phyloP scores from a whole-genome alignment of 208 protist genomes.

The Crithidia sp. region DNA sequence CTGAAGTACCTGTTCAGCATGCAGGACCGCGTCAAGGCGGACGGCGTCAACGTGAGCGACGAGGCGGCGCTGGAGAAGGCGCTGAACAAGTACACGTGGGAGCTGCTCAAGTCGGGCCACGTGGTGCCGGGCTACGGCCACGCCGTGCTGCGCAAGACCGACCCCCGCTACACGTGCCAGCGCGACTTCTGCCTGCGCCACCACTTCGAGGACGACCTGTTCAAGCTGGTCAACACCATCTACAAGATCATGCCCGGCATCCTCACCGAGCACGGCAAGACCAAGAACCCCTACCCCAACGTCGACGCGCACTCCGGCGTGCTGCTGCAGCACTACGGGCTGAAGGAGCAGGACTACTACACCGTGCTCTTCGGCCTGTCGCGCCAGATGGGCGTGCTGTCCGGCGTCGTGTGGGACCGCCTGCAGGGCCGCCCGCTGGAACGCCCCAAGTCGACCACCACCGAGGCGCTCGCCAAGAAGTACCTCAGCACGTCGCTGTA shows the following conservation, averaged over 20 bases:
- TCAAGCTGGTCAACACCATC: slow-evolving; percentile 93
- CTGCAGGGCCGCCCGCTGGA: slow-evolving; percentile 95
- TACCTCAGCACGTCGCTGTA: slow-evolving; percentile 24
- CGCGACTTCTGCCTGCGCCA: slow-evolving; percentile 97
- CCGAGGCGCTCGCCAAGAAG: slow-evolving; percentile 62
- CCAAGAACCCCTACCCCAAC: slow-evolving; percentile 98
- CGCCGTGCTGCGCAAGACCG: slow-evolving; percentile 98
- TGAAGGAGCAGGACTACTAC: slow-evolving; percentile 97
- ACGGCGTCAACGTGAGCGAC: slow-evolving; percentile 52
- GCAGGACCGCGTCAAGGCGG: slow-evolving; percentile 60
- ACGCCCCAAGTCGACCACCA: slow-evolving; percentile 95
- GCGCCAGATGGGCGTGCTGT: slow-evolving; percentile 95
- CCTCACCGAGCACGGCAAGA: slow-evolving; percentile 97
- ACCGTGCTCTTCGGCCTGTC: slow-evolving; percentile 98
- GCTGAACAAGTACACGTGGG: slow-evolving; percentile 91
- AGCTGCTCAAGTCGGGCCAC: slow-evolving; percentile 88
- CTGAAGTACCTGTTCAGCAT: slow-evolving; percentile 84
- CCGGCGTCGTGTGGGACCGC: slow-evolving; percentile 95
- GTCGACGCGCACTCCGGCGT: slow-evolving; percentile 97
- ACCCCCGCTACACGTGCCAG: slow-evolving; percentile 98
- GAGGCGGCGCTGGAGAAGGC: slow-evolving; percentile 65
- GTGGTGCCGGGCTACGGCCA: slow-evolving; percentile 98
- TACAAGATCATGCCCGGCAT: slow-evolving; percentile 95
- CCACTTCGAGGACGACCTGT: slow-evolving; percentile 96
- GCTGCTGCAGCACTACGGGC: slow-evolving; percentile 95